phyloP scores from a whole-genome alignment of 345 rosid species.

The Euphorbia lathyris region DNA sequence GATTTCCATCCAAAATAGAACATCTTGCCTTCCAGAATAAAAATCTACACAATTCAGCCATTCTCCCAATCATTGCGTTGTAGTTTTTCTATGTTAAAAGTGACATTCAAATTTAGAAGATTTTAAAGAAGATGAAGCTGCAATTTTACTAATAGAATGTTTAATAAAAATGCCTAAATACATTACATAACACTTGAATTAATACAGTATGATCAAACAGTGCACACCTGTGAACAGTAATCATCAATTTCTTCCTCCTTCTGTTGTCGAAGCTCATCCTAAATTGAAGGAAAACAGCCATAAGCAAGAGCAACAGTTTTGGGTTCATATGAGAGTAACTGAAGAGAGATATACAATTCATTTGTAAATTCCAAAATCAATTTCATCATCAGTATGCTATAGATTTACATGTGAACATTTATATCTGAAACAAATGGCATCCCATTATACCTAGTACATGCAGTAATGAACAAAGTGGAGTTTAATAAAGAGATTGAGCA shows the following conservation, averaged over 20 bases:
- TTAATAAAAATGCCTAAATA: conserved; percentile 1
- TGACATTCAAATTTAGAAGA: background rate
- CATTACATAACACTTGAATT: background rate
- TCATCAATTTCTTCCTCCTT: conserved; percentile 97
- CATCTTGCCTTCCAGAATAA: background rate
- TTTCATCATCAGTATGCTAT: background rate
- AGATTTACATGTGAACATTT: background rate
- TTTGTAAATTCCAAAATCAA: background rate
- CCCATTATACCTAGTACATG: background rate
- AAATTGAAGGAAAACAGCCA: conserved; percentile 4
- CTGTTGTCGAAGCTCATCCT: conserved; percentile 85
- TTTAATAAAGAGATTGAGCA: background rate
- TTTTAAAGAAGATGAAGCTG: background rate
- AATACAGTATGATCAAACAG: conserved; percentile 10
- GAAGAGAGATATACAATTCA: background rate
- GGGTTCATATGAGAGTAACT: background rate
- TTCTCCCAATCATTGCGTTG: conserved; percentile 1
- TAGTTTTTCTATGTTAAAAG: background rate
- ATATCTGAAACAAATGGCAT: background rate
- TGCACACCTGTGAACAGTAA: conserved; percentile 86
- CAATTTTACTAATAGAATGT: background rate
- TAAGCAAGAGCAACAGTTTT: background rate
- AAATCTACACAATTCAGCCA: background rate
- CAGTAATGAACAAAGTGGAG: background rate
- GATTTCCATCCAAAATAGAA: background rate